Evolutionary conservation across 768 basidiomycete species (phyloP), one percentile per base, ranked within the genome.

Genomic region (Cyclocybe aegerita): DNA sequence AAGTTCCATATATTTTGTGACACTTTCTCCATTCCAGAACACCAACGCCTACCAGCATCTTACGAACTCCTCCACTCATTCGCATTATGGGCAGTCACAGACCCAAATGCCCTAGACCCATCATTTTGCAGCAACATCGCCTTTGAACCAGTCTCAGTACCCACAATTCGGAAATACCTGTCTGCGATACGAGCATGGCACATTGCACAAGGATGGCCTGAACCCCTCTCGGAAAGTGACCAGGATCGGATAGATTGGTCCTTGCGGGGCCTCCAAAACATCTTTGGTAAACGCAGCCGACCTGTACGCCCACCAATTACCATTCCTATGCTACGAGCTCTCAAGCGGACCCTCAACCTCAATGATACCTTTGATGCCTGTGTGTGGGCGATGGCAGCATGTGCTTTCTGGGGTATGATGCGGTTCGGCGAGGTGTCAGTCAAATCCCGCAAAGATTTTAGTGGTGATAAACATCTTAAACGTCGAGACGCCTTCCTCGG

Each of bases 401-500:
- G 65, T 45, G 68, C 70, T 0, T 76, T 77, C 56, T 76, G 65
- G 63, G 72, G 72, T 1, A 49, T 73, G 46, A 68, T 71, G 65
- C 54, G 65, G 0, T 70, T 74, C 45, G 70, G 73, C 0, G 72
- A 77, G 52, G 64, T 70, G 0, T 56, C 71, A 0, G 69, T 72
- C 0, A 29, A 39, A 4, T 45, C 66, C 0, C 54, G 57, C 1
- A n/a, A 17, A 12, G 4, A 42, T 42, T 74, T 70, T 46, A 34
- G 59, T 39, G 35, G 37, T 0, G 2, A 9, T 0, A 52, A 53
- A 29, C 66, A 73, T 44, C 57, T 73, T 5, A 66, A 43, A 9
- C 52, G 66, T 0, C 7, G 33, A 0, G 55, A 68, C 48, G 60
- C 51, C 0, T 8, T 55, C 23, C 46, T 69, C 7, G 57, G 36